phyloP scores from a whole-genome alignment of 257 asterid genomes.

The Salvia hispanica region DNA sequence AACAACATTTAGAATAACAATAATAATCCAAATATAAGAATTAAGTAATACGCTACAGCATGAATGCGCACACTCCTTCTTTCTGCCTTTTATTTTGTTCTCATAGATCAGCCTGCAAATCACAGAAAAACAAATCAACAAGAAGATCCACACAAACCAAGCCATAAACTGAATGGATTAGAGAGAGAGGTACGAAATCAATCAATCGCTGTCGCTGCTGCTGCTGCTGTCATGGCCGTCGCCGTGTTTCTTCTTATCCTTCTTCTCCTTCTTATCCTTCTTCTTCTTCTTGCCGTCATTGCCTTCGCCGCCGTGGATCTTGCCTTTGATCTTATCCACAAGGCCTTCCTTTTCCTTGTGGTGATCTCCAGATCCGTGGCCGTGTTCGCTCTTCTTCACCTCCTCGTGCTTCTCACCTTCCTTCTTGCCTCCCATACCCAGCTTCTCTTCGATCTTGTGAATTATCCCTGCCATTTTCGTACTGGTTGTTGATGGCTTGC shows the following conservation, averaged over 20 bases:
- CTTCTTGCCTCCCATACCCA: slow-evolving; percentile 65
- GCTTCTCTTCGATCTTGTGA: slow-evolving; percentile 66
- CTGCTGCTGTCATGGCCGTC: slow-evolving; percentile 47
- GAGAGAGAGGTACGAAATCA: neutral
- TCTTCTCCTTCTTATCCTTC: slow-evolving; percentile 22
- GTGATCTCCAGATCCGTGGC: slow-evolving; percentile 25
- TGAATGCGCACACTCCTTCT: no score
- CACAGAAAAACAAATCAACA: no score
- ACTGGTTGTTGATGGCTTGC: neutral
- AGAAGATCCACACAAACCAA: neutral
- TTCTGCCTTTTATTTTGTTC: no score
- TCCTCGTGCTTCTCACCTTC: slow-evolving; percentile 46
- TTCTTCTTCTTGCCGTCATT: slow-evolving; percentile 9
- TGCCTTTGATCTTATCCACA: slow-evolving; percentile 46
- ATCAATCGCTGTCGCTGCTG: no score
- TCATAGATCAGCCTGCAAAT: no score
- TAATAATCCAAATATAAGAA: no score
- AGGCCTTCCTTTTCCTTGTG: slow-evolving; percentile 43
- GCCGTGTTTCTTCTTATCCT: slow-evolving; percentile 23
- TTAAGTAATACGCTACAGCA: no score
- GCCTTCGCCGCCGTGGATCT: slow-evolving; percentile 40
- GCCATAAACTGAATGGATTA: no score
- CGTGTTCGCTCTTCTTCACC: slow-evolving; percentile 39
- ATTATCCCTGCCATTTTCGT: slow-evolving; percentile 65
- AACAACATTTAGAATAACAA: no score